Conservation (phyloP, 2,329 filamentous ascomycete genomes). For the Aspergillus fumigatus region DNA sequence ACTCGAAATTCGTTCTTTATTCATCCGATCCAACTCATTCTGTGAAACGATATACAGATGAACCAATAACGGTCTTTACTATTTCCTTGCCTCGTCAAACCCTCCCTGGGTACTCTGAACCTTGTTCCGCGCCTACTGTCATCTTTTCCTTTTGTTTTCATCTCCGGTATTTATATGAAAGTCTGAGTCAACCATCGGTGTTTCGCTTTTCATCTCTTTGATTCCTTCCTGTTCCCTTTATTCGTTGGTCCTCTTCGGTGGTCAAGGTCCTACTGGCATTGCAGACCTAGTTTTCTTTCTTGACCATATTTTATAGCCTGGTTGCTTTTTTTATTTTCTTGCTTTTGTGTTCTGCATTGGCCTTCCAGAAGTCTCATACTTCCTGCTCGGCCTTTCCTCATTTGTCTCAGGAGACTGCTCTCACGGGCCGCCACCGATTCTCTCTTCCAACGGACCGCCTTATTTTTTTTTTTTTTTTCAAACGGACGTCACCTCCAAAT, state of each 20-base stretch:
- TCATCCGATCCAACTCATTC: constrained; percentile 14
- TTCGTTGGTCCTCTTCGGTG: constrained; percentile 21
- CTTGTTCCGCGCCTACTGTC: constrained; percentile 23
- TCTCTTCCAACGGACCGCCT: constrained; percentile 5
- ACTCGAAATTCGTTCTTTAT: constrained; percentile 20
- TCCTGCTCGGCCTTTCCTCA: constrained; percentile 10
- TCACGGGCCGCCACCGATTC: constrained; percentile 2
- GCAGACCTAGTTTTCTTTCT: constrained; percentile 22
- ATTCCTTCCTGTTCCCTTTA: constrained; percentile 17
- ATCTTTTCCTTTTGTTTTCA: constrained; percentile 26
- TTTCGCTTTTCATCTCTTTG: constrained; percentile 14
- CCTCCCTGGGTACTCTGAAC: constrained; percentile 21
- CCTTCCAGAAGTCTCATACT: constrained; percentile 12
- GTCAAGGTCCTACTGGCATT: constrained; percentile 18
- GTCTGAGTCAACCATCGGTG: constrained; percentile 18
- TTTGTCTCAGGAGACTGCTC: constrained; percentile 2
- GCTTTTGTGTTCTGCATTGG: constrained; percentile 13
- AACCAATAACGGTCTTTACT: constrained; percentile 39
- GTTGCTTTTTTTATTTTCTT: constrained; percentile 23
- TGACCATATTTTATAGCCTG: constrained; percentile 26
- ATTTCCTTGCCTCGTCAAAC: constrained; percentile 30
- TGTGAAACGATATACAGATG: constrained; percentile 36
- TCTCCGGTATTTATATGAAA: constrained; percentile 26
- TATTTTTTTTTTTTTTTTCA: constrained; percentile 8
- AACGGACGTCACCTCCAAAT: constrained; percentile 14